A percentile compares a stretch with the other conserved stretches of the same genome.
phyloP scores from a whole-genome alignment of 2,329 filamentous ascomycete species.

The Podosphaera aphanis region DNA sequence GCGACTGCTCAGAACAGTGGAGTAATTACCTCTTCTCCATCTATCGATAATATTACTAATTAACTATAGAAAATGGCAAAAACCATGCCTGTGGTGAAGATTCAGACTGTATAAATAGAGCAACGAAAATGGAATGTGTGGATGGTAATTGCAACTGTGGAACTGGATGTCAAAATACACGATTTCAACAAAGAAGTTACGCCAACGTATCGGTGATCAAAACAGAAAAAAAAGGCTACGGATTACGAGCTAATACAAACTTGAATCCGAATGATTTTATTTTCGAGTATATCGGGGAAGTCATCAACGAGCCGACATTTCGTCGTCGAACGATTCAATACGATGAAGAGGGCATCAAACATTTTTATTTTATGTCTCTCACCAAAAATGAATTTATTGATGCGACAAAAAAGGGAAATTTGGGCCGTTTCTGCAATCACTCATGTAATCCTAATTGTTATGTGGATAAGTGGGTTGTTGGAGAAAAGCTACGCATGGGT shows the following conservation, averaged over 20 bases:
- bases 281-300: conserved; percentile 95
- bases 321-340: conserved; percentile 80
- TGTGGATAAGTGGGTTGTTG: conserved; percentile 98
- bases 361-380: conserved; percentile 99
- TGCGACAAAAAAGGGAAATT: conserved; percentile 86
- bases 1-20: conserved; percentile 87
- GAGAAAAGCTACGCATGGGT: conserved; percentile 92
- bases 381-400: conserved; percentile 93
- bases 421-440: conserved; percentile 95
- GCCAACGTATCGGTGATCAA: conserved; percentile 87
- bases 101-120: conserved; percentile 94
- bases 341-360: conserved; percentile 87
- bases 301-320: conserved; percentile 82
- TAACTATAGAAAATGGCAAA: conserved; percentile 26
- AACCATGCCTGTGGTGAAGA: conserved; percentile 88
- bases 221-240: conserved; percentile 93
- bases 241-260: conserved; percentile 58
- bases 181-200: conserved; percentile 77
- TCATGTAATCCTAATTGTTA: conserved; percentile 98
- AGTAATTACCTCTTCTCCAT: conserved; percentile 34
- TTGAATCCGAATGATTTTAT: conserved; percentile 75
- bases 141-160: conserved; percentile 69
- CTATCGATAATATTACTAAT: conserved; percentile 15
- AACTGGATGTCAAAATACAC: conserved; percentile 71
- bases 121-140: conserved; percentile 91